These are phyloP conservation scores for Daedalea quercina DNA, from an alignment of 768 basidiomycete genomes.

Conservation along the genomic window DNA sequence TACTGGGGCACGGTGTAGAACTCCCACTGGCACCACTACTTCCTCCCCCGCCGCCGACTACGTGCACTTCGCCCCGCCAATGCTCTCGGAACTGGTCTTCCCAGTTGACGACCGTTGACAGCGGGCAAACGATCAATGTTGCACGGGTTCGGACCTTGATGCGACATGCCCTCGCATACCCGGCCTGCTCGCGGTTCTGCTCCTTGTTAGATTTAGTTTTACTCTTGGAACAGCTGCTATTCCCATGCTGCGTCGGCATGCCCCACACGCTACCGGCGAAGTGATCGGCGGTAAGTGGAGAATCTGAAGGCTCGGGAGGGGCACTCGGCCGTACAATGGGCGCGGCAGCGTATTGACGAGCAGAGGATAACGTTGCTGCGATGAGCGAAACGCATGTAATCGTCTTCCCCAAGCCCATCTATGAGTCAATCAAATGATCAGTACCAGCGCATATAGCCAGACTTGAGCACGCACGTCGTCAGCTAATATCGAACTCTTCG, in stretches of 20 bases:
- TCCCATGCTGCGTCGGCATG: slow-evolving; percentile 46
- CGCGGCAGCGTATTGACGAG: slow-evolving; percentile 55
- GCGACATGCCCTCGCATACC: slow-evolving; percentile 60
- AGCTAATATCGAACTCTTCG: slow-evolving; percentile 88
- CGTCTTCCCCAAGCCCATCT: slow-evolving; percentile 99
- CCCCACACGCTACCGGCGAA: slow-evolving; percentile 81
- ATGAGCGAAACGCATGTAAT: slow-evolving; percentile 93
- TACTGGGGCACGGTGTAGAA: slow-evolving; percentile 25
- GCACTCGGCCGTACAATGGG: slow-evolving; percentile 41
- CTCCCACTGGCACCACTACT: slow-evolving; percentile 17
- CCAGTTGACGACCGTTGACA: slow-evolving; percentile 98
- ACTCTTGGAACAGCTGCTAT: slow-evolving; percentile 38
- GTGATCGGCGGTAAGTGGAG: slow-evolving; percentile 41
- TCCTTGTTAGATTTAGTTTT: slow-evolving; percentile 61
- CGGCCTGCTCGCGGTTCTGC: slow-evolving; percentile 67
- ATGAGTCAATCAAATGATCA: slow-evolving; percentile 29
- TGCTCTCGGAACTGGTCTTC: slow-evolving; percentile 98
- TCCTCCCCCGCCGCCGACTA: slow-evolving; percentile 71
- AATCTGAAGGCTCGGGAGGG: slow-evolving; percentile 20
- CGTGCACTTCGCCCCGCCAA: slow-evolving; percentile 83
- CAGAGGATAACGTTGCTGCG: slow-evolving; percentile 72
- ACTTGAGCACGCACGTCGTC: slow-evolving; percentile 75
- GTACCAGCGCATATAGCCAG: slow-evolving; percentile 4
- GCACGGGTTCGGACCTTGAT: slow-evolving; percentile 83
- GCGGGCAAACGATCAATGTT: slow-evolving; percentile 93